A percentile compares a stretch with the other conserved stretches of the same genome.
Evolutionary conservation across 805 yeast species (phyloP).

Genomic region (Myxozyma vanderwaltii): DNA sequence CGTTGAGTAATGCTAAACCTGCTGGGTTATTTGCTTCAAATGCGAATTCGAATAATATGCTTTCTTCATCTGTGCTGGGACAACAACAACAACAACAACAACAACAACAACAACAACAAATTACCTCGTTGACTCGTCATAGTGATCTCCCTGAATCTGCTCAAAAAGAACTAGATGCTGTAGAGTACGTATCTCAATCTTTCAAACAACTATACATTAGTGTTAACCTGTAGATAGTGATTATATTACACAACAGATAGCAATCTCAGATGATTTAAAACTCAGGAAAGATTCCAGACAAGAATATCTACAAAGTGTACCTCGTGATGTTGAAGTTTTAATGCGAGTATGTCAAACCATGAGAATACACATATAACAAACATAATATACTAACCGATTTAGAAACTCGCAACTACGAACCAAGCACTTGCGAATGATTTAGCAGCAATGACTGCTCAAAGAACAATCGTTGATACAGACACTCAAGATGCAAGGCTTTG

Average conservation of each 20-base stretch:
- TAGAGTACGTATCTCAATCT: conserved; percentile 43
- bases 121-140: conserved; percentile 60
- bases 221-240: conserved; percentile 32
- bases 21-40: conserved; percentile 16
- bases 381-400: conserved; percentile 20
- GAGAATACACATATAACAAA: too few species aligned
- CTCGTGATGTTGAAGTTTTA: conserved; percentile 57
- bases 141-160: conserved; percentile 58
- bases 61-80: not conserved
- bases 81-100: conserved; percentile 3
- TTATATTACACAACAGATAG: conserved; percentile 56
- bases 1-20: not conserved
- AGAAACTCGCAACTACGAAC: conserved; percentile 37
- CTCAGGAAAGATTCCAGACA: conserved; percentile 47
- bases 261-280: conserved; percentile 55
- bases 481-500: conserved; percentile 27
- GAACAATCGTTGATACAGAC: conserved; percentile 23
- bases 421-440: conserved; percentile 31
- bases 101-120: conserved; percentile 26
- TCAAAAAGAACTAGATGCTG: conserved; percentile 56
- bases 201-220: not conserved
- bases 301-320: conserved; percentile 53
- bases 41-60: not conserved
- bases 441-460: conserved; percentile 21
- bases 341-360: too few species aligned